A percentile compares a stretch with the other conserved stretches of the same genome.
phyloP scores from a whole-genome alignment of 2,329 filamentous ascomycete genomes.

The Xylaria sp. region DNA sequence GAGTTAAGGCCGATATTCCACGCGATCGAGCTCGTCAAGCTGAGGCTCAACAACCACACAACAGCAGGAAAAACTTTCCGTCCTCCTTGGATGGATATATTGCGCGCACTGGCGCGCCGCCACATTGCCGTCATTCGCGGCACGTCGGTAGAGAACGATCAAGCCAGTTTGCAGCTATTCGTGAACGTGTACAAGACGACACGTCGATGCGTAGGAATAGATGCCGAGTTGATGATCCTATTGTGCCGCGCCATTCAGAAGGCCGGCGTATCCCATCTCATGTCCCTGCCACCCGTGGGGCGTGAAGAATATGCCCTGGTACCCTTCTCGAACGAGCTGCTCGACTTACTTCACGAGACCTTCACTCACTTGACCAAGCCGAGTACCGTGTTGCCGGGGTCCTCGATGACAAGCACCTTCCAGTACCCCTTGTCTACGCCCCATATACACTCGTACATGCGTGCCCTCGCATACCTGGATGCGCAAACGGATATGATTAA shows the following conservation, averaged over 20 bases:
- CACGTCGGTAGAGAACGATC: constrained; percentile 23
- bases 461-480: constrained; percentile 55
- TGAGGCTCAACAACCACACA: constrained; percentile 26
- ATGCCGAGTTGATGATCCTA: constrained; percentile 34
- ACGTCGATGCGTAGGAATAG: constrained; percentile 29
- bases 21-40: constrained; percentile 33
- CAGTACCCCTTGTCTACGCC: constrained; percentile 41
- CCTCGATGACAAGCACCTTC: constrained; percentile 23
- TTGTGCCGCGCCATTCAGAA: constrained; percentile 35
- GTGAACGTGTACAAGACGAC: constrained; percentile 31
- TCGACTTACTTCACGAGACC: constrained; percentile 1
- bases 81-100: constrained; percentile 40
- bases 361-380: constrained; percentile 29
- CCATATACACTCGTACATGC: constrained; percentile 55
- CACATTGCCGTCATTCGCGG: constrained; percentile 30
- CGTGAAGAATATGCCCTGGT: constrained; percentile 11
- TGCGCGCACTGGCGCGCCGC: constrained; percentile 35
- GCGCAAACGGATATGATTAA: constrained; percentile 54
- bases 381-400: neutral
- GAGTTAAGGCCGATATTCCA: constrained; percentile 29
- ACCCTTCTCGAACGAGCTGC: constrained; percentile 7
- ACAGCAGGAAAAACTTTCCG: constrained; percentile 32
- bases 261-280: constrained; percentile 22
- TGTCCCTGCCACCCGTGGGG: neutral
- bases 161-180: constrained; percentile 31